A percentile compares a stretch with the other conserved stretches of the same genome.
These are phyloP conservation scores for Tephrocybe sp. DNA, from an alignment of 768 basidiomycete genomes.

Conservation along the genomic window DNA sequence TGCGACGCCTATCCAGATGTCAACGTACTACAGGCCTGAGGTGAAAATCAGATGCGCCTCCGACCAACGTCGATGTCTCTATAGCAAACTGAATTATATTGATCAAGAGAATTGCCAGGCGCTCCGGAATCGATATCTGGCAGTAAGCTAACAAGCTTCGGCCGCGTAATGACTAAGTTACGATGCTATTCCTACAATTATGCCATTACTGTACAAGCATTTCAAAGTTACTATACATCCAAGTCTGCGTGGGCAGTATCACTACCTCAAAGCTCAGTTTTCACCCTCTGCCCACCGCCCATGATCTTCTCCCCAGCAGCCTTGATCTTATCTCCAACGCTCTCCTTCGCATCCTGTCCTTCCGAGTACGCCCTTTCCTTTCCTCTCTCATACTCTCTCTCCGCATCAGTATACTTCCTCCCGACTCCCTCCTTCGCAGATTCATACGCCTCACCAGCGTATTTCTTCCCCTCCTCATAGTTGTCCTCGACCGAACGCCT, in stretches of 20 bases:
- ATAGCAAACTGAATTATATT: too few relatives aligned
- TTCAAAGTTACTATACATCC: too few relatives aligned
- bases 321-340: conserved; percentile 36
- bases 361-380: conserved; percentile 30
- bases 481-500: conserved; percentile 26
- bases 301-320: conserved; percentile 33
- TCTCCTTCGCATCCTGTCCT: conserved; percentile 27
- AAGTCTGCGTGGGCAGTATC: not conserved
- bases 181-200: too few relatives aligned
- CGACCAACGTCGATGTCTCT: too few relatives aligned
- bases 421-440: conserved; percentile 22
- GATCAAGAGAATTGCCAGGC: too few relatives aligned
- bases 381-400: conserved; percentile 18
- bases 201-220: too few relatives aligned
- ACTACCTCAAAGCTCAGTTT: conserved; percentile 36
- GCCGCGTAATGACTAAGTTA: too few relatives aligned
- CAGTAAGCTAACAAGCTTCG: too few relatives aligned
- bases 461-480: conserved; percentile 22
- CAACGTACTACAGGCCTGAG: too few relatives aligned
- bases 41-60: too few relatives aligned
- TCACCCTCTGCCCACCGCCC: conserved; percentile 33
- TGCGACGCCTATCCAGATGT: too few relatives aligned
- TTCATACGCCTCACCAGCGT: conserved; percentile 25
- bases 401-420: conserved; percentile 11
- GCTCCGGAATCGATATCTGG: too few relatives aligned